Conservation (phyloP, 345 rosid genomes). For the Nephelium lappaceum region DNA sequence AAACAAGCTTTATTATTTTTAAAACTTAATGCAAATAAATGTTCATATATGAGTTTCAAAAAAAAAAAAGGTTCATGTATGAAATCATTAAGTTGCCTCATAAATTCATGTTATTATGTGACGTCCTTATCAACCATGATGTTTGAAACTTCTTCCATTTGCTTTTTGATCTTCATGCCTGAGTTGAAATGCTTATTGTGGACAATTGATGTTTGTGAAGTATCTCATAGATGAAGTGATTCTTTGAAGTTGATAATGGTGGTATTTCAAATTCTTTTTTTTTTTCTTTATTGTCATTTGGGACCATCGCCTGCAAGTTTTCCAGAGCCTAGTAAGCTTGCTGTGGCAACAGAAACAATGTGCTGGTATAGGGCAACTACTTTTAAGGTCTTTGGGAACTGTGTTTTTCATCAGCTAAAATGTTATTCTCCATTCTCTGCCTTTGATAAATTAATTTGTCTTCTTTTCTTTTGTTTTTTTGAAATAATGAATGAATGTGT, state of each 20-base stretch:
- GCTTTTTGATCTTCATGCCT: too few species aligned
- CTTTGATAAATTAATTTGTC: too few species aligned
- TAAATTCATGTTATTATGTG: background rate
- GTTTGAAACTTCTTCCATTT: background rate
- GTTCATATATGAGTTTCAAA: background rate
- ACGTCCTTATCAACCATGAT: background rate
- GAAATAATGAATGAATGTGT: background rate
- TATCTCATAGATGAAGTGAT: background rate
- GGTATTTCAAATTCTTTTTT: too few species aligned
- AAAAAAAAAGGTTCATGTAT: too few species aligned
- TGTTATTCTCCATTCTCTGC: background rate
- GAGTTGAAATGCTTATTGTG: too few species aligned
- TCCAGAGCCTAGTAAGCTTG: background rate
- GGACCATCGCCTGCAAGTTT: background rate
- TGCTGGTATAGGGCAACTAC: background rate
- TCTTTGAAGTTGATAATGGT: background rate
- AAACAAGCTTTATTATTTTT: background rate
- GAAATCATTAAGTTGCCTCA: background rate
- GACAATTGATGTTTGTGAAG: background rate
- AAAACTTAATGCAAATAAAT: background rate
- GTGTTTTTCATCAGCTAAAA: conserved; percentile 3
- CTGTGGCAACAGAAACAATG: background rate
- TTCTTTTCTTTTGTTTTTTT: background rate
- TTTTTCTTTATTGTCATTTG: background rate
- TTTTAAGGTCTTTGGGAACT: background rate